phyloP scores from a whole-genome alignment of 345 rosid genomes.

The Citrus mangshanensis region DNA sequence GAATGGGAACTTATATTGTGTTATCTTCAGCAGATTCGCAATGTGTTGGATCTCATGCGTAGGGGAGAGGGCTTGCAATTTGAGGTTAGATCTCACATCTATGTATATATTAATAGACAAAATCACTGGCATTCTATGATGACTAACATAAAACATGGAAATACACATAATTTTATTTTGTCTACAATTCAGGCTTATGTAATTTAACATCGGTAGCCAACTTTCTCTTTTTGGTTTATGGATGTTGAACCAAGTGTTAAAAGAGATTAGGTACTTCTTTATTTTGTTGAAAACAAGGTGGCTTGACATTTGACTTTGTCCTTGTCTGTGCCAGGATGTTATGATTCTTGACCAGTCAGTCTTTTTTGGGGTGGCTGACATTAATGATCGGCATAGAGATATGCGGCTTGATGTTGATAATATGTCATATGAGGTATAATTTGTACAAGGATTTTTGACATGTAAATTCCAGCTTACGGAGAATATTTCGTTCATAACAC shows the following conservation, averaged over 20 bases:
- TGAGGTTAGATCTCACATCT: constrained; percentile 47
- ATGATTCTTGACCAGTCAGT: constrained; percentile 80
- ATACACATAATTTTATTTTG: neutral
- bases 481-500: neutral
- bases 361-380: constrained; percentile 55
- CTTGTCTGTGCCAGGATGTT: constrained; percentile 50
- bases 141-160: neutral
- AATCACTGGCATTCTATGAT: neutral
- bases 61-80: constrained; percentile 73
- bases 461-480: neutral
- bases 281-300: neutral
- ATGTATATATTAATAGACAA: neutral
- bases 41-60: constrained; percentile 80
- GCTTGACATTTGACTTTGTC: constrained; percentile 9
- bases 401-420: constrained; percentile 98
- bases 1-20: constrained; percentile 22
- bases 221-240: neutral
- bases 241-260: neutral
- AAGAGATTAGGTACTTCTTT: neutral
- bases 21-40: constrained; percentile 52
- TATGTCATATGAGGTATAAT: constrained; percentile 90
- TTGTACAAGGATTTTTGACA: neutral
- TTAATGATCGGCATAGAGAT: constrained; percentile 80
- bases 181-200: neutral
- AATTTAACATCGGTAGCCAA: neutral